Evolutionary conservation across 2,329 filamentous ascomycete species (phyloP).

Genomic region (Fusarium devonianum): DNA sequence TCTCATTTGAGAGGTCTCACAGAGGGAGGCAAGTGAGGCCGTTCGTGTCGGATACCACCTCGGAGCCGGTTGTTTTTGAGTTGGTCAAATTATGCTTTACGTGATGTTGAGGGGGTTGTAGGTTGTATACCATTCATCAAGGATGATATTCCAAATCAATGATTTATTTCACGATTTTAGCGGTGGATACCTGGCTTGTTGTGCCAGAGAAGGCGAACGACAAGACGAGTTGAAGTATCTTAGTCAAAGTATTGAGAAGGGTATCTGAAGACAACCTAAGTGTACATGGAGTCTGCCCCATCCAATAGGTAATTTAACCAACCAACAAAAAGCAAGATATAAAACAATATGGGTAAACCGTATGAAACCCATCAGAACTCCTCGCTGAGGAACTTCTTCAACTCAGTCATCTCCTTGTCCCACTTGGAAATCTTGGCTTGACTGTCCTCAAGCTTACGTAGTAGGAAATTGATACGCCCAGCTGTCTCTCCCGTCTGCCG

Average conservation of each 20-base stretch:
- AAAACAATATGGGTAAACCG: background rate
- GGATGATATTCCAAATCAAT: conserved; percentile 15
- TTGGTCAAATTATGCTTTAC: conserved; percentile 37
- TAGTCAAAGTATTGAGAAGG: conserved; percentile 14
- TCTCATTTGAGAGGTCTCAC: conserved; percentile 1
- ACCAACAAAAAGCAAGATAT: background rate
- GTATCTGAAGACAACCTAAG: conserved; percentile 11
- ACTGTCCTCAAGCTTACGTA: conserved; percentile 74
- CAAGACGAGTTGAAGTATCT: background rate
- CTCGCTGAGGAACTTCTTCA: conserved; percentile 70
- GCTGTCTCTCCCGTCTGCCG: conserved; percentile 73
- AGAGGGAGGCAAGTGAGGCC: conserved; percentile 1
- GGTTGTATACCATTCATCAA: conserved; percentile 37
- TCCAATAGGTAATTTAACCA: conserved; percentile 5
- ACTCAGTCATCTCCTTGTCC: conserved; percentile 72
- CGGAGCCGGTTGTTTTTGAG: conserved; percentile 8
- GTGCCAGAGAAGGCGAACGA: background rate
- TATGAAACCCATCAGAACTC: conserved; percentile 50
- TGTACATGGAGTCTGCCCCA: background rate
- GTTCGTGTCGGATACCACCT: conserved; percentile 12
- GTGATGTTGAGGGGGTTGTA: conserved; percentile 16
- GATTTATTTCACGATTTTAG: conserved; percentile 1
- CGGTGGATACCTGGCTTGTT: background rate
- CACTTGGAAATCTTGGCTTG: conserved; percentile 77
- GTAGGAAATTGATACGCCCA: conserved; percentile 73